Evolutionary conservation across 2,329 filamentous ascomycete species (phyloP), one percentile per base, ranked within the genome.

Genomic region (Aspergillus hortae): DNA sequence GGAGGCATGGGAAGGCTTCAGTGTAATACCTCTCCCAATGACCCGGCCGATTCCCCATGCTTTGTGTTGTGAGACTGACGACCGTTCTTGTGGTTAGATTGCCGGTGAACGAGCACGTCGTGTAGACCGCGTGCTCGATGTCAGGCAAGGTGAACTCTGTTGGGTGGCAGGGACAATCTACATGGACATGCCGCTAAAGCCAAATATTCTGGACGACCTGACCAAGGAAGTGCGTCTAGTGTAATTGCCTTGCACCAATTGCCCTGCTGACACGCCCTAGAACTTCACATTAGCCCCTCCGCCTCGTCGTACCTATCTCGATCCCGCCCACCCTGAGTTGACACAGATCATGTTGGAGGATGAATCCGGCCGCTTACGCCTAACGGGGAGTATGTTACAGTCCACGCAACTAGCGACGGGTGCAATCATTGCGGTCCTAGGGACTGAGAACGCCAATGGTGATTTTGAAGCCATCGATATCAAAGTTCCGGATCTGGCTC

Each of bases 111-210:
- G 77, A 51, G 90, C 90, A 10, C 82, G 80, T 60, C 84, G 80
- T 59, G 91, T 95, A 14, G 89, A 96, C 30, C 81, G 94, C 61
- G 94, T 99, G 54, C 81, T 99, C 27, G 92, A 99, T 73, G 94
- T 99, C 47, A 85, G 92, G 55, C 94, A 97, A 75, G 94, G 94
- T 57, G 86, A 96, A 74, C 77, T 97, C 33, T 97, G 92, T 75
- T 99, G 92, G 91, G 88, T 99, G 14, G 81, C 87, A 0, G 94
- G 95, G 14, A 99, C 94, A 0, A 85, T 97, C 30, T 99, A 95
- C 70, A 95, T 97, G 88, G 90, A 97, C 58, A 92, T 99, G 90
- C 84, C 89, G 2, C 73, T 96, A 64, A 99, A 99, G 75, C 94
- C 95, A 1, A 95, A 95, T 66, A 92, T 99, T 68, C 76, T 99